phyloP scores from a whole-genome alignment of 2,329 filamentous ascomycete genomes.

The Penicillium sclerotigenum region DNA sequence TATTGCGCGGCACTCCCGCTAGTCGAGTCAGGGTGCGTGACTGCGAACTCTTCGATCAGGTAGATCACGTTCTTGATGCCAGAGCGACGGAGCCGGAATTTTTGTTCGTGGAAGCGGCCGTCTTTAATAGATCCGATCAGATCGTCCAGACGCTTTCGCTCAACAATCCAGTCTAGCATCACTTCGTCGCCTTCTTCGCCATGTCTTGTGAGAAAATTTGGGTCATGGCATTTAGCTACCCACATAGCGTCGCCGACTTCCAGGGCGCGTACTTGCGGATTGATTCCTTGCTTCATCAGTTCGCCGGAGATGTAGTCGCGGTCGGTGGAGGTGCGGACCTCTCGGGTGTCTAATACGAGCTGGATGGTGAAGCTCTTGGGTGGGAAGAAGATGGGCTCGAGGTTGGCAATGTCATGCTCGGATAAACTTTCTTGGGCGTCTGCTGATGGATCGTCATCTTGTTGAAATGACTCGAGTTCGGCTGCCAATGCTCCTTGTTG shows the following conservation, averaged over 20 bases:
- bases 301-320: conserved; percentile 74
- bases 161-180: conserved; percentile 75
- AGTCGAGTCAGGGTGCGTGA: conserved; percentile 53
- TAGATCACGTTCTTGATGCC: conserved; percentile 76
- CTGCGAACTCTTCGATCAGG: conserved; percentile 68
- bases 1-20: conserved; percentile 48
- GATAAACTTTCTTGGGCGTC: conserved; percentile 9
- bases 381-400: conserved; percentile 60
- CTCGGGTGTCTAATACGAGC: conserved; percentile 70
- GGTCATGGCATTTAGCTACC: conserved; percentile 69
- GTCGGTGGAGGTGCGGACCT: conserved; percentile 69
- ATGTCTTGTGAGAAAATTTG: conserved; percentile 52
- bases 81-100: conserved; percentile 70
- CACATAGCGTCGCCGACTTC: conserved; percentile 75
- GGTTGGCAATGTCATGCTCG: conserved; percentile 8
- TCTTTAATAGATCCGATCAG: conserved; percentile 78
- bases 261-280: conserved; percentile 64
- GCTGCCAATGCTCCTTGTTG: not conserved
- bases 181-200: conserved; percentile 62
- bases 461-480: not conserved
- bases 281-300: conserved; percentile 63
- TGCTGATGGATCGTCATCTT: not conserved
- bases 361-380: conserved; percentile 69
- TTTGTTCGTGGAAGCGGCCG: conserved; percentile 78
- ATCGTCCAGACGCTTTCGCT: conserved; percentile 77